Conservation (phyloP, 2,329 filamentous ascomycete genomes). For the Fusarium zealandicum region DNA sequence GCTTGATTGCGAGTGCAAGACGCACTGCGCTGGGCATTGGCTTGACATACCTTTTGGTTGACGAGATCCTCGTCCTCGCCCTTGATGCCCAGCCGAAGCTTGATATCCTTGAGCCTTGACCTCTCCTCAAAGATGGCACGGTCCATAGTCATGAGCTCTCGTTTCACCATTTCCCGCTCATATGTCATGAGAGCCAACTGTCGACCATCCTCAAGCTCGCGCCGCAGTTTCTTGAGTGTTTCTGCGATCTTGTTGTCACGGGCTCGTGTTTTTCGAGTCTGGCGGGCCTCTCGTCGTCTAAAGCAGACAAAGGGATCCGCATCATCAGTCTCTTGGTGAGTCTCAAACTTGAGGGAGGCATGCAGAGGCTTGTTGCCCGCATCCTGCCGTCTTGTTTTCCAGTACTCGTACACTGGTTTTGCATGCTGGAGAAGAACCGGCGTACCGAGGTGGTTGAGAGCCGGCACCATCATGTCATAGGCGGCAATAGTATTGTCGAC, state of each 20-base stretch:
- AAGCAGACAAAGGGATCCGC: slow-evolving; percentile 98
- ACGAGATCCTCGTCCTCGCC: slow-evolving; percentile 92
- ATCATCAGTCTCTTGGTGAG: slow-evolving; percentile 91
- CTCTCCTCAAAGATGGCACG: slow-evolving; percentile 84
- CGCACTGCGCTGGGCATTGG: slow-evolving; percentile 24
- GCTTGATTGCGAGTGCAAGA: slow-evolving; percentile 42
- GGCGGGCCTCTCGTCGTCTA: slow-evolving; percentile 89
- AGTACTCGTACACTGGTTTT: slow-evolving; percentile 87
- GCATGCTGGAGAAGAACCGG: slow-evolving; percentile 64
- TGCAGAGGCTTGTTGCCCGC: slow-evolving; percentile 77
- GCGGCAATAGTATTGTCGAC: slow-evolving; percentile 87
- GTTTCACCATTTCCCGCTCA: slow-evolving; percentile 80
- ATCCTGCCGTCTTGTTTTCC: slow-evolving; percentile 74
- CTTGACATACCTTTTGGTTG: slow-evolving; percentile 80
- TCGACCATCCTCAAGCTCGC: slow-evolving; percentile 88
- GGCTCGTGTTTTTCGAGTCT: slow-evolving; percentile 92
- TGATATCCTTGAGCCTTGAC: slow-evolving; percentile 82
- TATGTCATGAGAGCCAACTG: slow-evolving; percentile 79
- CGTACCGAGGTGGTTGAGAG: slow-evolving; percentile 62
- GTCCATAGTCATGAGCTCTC: slow-evolving; percentile 78
- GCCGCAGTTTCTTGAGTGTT: slow-evolving; percentile 89
- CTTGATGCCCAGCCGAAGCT: slow-evolving; percentile 88
- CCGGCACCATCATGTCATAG: slow-evolving; percentile 77
- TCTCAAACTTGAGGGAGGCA: slow-evolving; percentile 89
- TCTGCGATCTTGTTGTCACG: slow-evolving; percentile 94